Evolutionary conservation across 768 basidiomycete species (phyloP).

Genomic region (Neoboletus magnificus): DNA sequence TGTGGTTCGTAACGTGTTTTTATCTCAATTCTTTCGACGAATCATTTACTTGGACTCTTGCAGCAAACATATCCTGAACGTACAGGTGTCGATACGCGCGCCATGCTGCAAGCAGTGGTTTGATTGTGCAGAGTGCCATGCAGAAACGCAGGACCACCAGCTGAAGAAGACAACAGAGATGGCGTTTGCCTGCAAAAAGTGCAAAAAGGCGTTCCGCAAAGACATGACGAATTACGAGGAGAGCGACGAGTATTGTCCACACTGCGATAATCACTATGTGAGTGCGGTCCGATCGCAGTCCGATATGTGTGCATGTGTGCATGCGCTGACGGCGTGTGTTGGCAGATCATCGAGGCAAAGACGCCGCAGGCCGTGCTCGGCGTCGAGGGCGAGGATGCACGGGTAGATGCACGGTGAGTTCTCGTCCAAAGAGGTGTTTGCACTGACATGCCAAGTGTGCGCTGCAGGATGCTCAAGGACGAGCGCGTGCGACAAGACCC

Average conservation of each 20-base stretch:
- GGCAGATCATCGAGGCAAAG: constrained; percentile 88
- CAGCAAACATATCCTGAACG: constrained; percentile 96
- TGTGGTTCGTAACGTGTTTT: constrained; percentile 26
- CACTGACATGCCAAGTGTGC: background rate
- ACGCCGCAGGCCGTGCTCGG: constrained; percentile 81
- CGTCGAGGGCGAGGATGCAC: constrained; percentile 88
- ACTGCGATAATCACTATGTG: constrained; percentile 98
- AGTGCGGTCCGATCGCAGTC: constrained; percentile 27
- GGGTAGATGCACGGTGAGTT: constrained; percentile 79
- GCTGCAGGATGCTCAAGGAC: constrained; percentile 80
- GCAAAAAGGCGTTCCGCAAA: constrained; percentile 95
- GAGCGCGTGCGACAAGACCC: constrained; percentile 63
- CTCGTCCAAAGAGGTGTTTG: background rate
- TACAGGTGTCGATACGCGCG: constrained; percentile 92
- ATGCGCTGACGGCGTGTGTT: background rate
- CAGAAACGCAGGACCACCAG: constrained; percentile 70
- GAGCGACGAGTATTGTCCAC: constrained; percentile 96
- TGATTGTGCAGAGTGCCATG: constrained; percentile 96
- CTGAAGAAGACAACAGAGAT: constrained; percentile 80
- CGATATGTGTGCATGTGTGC: background rate
- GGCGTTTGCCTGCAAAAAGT: constrained; percentile 82
- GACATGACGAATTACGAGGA: constrained; percentile 92
- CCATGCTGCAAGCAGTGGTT: constrained; percentile 98
- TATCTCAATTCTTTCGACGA: background rate
- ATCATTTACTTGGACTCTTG: background rate